Percentiles rank a stretch among this genome's conserved stretches.
These are phyloP conservation scores for Periconia macrospinosa DNA, from an alignment of 2,329 filamentous ascomycete genomes.

Conservation along the genomic window DNA sequence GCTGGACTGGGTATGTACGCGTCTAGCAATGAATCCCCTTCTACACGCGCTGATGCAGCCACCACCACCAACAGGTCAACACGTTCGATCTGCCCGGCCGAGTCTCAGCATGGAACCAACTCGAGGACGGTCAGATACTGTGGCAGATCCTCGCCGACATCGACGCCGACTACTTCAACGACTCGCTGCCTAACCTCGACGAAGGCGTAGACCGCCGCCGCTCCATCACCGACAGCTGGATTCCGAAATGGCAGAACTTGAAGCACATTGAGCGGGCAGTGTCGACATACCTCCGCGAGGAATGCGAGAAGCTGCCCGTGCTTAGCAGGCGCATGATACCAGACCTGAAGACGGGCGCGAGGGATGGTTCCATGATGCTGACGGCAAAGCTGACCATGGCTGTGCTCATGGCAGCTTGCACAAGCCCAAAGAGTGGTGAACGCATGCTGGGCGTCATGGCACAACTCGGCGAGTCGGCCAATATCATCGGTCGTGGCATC, in stretches of 20 bases:
- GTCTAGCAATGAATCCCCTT: neutral
- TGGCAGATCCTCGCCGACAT: conserved; percentile 53
- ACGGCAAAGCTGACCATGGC: conserved; percentile 50
- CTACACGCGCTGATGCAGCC: neutral
- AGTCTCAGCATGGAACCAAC: conserved; percentile 45
- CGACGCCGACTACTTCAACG: conserved; percentile 52
- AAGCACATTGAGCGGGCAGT: conserved; percentile 54
- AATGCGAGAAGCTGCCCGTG: conserved; percentile 44
- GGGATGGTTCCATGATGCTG: conserved; percentile 47
- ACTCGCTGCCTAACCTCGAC: conserved; percentile 48
- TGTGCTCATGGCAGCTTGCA: conserved; percentile 52
- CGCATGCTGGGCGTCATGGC: conserved; percentile 49
- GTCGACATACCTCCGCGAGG: conserved; percentile 53
- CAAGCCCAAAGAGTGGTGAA: conserved; percentile 51
- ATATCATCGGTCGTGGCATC: conserved; percentile 44
- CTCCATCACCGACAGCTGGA: conserved; percentile 49
- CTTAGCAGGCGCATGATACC: conserved; percentile 45
- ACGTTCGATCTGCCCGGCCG: conserved; percentile 46
- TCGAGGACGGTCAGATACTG: conserved; percentile 51
- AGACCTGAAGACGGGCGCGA: conserved; percentile 53
- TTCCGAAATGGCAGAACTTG: conserved; percentile 56
- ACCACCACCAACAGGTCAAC: conserved; percentile 39
- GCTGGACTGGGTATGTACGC: conserved; percentile 40
- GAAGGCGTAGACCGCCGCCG: conserved; percentile 45
- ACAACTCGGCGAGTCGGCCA: conserved; percentile 39